Evolutionary conservation across 164 flowering plant genomes (phyloP), one percentile per base, ranked within the genome.

Genomic region (Vitis amurensis): DNA sequence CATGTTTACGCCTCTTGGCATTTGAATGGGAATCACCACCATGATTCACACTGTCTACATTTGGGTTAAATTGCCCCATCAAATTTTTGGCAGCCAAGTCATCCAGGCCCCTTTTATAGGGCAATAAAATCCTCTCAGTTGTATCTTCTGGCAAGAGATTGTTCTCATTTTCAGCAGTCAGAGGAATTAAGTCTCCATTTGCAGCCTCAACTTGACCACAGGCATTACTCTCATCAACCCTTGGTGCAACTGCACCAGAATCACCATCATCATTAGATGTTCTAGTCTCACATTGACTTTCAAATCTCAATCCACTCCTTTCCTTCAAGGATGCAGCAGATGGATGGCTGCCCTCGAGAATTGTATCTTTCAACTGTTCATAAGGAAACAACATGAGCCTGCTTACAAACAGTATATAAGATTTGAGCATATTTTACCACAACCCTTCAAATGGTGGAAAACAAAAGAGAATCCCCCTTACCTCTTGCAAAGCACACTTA

Each of bases 301-400:
- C 49, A 52, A 56, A 29, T 29, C 27, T 60, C 63, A 86, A 64
- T 59, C 84, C 87, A 84, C 82, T 71, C 44, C 12, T 63, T 76
- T 68, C 72, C 74, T 57, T 80, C 71, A 87, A 74, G 59, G 67
- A 71, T 67, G 76, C 63, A 66, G 80, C 74, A 68, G 61, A 30
- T 30, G 82, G 76, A 64, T 79, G 79, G 29, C 66, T 68, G 12
- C 81, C 89, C 51, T 79, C 78, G 65, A 80, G 66, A 61, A 85
- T 76, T 64, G 73, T 27, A 72, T 81, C 83, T 79, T 87, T 84
- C 78, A 91, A 75, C 94, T 89, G 87, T 63, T 70, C 50, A 12
- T 53, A 71, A 70, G 61, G 52, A 63, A 63, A 59, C 49, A 65
- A 68, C 4, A 50, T 3, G 44, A 31, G 27, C 50, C 31, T 15